Evolutionary conservation across 495 filamentous ascomycete species (phyloP).

Genomic region (Gamarada debralockiae): DNA sequence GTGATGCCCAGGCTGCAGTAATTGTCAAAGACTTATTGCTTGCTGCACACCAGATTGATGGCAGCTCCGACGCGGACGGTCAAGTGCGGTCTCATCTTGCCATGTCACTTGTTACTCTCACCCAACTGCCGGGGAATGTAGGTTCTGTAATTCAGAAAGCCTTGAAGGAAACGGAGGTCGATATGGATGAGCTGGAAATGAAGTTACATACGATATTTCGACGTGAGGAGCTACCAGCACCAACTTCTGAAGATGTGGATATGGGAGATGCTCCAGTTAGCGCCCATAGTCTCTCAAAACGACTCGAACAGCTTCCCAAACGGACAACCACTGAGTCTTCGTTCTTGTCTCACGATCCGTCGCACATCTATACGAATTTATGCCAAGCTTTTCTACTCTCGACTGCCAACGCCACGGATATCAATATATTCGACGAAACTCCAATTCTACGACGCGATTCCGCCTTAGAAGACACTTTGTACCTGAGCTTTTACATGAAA

Average conservation of each 20-base stretch:
- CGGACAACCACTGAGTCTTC: constrained; percentile 36
- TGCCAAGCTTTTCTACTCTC: constrained; percentile 60
- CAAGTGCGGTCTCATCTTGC: constrained; percentile 59
- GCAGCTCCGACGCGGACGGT: constrained; percentile 39
- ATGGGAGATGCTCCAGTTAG: constrained; percentile 42
- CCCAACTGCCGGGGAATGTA: constrained; percentile 44
- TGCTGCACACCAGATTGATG: constrained; percentile 48
- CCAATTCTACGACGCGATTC: constrained; percentile 52
- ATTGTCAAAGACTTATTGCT: constrained; percentile 60
- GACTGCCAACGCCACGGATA: constrained; percentile 40
- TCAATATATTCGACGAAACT: constrained; percentile 54
- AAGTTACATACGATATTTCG: constrained; percentile 63
- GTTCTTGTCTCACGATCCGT: constrained; percentile 41
- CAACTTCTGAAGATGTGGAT: constrained; percentile 44
- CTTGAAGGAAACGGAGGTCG: constrained; percentile 56
- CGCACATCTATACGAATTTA: constrained; percentile 48
- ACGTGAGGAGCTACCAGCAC: constrained; percentile 31
- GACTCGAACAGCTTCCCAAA: constrained; percentile 30
- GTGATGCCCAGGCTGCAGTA: constrained; percentile 53
- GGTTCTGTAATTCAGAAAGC: constrained; percentile 55
- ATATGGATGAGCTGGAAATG: constrained; percentile 66
- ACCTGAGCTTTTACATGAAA: constrained; percentile 70
- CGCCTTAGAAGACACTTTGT: constrained; percentile 57
- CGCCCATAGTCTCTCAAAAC: constrained; percentile 12
- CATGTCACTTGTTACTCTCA: constrained; percentile 57